These are phyloP conservation scores for Chaetomiaceae sp. DNA, from an alignment of 2,329 filamentous ascomycete species.

Conservation along the genomic window DNA sequence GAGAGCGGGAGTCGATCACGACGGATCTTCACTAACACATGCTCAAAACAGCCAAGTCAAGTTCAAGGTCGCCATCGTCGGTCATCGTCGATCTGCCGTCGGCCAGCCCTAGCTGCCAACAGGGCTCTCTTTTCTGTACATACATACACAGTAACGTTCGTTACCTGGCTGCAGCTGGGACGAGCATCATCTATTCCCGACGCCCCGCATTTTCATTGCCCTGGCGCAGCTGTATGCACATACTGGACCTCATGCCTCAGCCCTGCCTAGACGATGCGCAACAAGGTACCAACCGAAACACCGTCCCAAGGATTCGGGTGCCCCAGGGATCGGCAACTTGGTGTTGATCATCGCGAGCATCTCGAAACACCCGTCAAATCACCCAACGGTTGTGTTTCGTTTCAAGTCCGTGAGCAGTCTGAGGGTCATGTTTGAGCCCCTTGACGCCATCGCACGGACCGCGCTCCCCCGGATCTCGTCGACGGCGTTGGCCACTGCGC, in stretches of 20 bases:
- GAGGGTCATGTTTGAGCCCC: constrained; percentile 18
- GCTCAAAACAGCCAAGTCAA: not conserved
- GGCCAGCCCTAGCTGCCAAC: too few species aligned
- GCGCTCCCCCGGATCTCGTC: not conserved
- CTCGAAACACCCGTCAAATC: constrained; percentile 5
- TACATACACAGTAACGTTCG: too few species aligned
- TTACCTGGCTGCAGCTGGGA: not conserved
- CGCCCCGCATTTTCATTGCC: too few species aligned
- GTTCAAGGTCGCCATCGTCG: not conserved
- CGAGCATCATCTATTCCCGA: too few species aligned
- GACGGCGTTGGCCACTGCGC: not conserved
- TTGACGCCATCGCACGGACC: constrained; percentile 16
- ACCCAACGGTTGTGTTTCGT: constrained; percentile 17
- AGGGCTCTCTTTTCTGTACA: too few species aligned
- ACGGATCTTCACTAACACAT: not conserved
- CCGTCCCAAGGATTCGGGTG: not conserved
- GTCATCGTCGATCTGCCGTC: too few species aligned
- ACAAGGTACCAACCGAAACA: constrained; percentile 8
- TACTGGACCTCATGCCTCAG: not conserved
- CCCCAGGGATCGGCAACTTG: not conserved
- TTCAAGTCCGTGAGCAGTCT: constrained; percentile 17
- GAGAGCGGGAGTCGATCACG: not conserved
- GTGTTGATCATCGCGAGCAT: not conserved
- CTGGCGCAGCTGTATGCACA: too few species aligned
- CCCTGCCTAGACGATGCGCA: not conserved